Conservation (phyloP, 805 yeast genomes). For the Teunomyces kruisii region DNA sequence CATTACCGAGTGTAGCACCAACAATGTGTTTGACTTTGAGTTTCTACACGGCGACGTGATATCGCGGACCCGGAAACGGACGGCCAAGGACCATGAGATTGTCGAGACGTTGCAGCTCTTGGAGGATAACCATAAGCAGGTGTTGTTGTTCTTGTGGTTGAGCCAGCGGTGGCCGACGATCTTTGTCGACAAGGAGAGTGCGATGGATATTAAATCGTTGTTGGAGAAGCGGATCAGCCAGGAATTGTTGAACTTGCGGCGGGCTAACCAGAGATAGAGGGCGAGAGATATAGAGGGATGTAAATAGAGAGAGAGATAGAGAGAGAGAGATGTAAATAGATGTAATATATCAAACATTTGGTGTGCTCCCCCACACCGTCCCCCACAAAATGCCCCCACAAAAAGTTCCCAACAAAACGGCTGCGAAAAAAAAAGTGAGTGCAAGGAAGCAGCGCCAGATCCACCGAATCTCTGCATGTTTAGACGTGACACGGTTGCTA, state of each 20-base stretch:
- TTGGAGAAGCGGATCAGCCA: slow-evolving; percentile 63
- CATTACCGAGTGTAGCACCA: slow-evolving; percentile 54
- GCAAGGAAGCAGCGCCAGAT: too few relatives aligned
- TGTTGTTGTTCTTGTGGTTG: slow-evolving; percentile 79
- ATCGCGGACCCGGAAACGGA: slow-evolving; percentile 16
- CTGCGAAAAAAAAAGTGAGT: background rate
- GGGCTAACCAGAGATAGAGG: slow-evolving; percentile 17
- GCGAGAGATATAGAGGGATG: background rate
- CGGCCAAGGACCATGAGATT: slow-evolving; percentile 18
- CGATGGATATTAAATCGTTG: slow-evolving; percentile 63
- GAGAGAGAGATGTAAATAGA: too few relatives aligned
- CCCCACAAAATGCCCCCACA: too few relatives aligned
- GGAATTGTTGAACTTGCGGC: slow-evolving; percentile 37
- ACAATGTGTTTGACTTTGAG: slow-evolving; percentile 53
- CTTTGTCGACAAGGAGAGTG: slow-evolving; percentile 75
- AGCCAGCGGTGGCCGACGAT: slow-evolving; percentile 81
- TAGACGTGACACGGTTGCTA: too few relatives aligned
- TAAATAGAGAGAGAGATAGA: background rate
- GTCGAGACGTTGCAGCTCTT: slow-evolving; percentile 29
- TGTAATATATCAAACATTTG: too few relatives aligned
- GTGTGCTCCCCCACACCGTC: too few relatives aligned
- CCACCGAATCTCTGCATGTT: too few relatives aligned
- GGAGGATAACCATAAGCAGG: slow-evolving; percentile 67
- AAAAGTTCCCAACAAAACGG: background rate
- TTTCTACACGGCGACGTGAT: slow-evolving; percentile 30